Evolutionary conservation across 2,329 filamentous ascomycete species (phyloP).

Genomic region (Ophiostoma ips): DNA sequence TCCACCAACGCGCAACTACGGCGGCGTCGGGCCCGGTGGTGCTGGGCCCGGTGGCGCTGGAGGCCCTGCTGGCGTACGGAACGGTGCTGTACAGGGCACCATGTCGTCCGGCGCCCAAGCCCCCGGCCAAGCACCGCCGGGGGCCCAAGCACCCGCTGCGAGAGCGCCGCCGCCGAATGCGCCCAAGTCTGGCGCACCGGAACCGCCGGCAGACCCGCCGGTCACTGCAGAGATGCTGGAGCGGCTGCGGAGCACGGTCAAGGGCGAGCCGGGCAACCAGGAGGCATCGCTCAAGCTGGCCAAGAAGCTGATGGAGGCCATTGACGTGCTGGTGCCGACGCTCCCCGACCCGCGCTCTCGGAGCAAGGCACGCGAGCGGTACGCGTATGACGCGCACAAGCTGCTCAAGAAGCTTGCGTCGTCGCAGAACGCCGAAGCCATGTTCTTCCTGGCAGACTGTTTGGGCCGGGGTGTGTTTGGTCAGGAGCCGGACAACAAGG

Average conservation of each 20-base stretch:
- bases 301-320: constrained; percentile 75
- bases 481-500: constrained; percentile 68
- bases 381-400: constrained; percentile 75
- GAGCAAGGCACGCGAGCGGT: constrained; percentile 66
- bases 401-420: constrained; percentile 76
- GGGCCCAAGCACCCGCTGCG: constrained; percentile 19
- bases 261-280: constrained; percentile 58
- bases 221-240: constrained; percentile 73
- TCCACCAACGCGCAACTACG: constrained; percentile 42
- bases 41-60: constrained; percentile 13
- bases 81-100: constrained; percentile 14
- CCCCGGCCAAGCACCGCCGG: constrained; percentile 9
- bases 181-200: not conserved
- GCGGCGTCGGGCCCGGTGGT: not conserved
- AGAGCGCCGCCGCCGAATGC: constrained; percentile 12
- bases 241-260: constrained; percentile 53
- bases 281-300: constrained; percentile 58
- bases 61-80: not conserved
- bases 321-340: constrained; percentile 54
- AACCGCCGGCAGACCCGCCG: constrained; percentile 26
- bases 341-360: constrained; percentile 57
- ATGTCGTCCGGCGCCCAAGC: constrained; percentile 17
- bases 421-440: constrained; percentile 64
- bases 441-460: constrained; percentile 88
- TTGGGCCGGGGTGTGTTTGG: constrained; percentile 72